Evolutionary conservation across 306 rosid genomes (phyloP).

Genomic region (Lotus japonicus): DNA sequence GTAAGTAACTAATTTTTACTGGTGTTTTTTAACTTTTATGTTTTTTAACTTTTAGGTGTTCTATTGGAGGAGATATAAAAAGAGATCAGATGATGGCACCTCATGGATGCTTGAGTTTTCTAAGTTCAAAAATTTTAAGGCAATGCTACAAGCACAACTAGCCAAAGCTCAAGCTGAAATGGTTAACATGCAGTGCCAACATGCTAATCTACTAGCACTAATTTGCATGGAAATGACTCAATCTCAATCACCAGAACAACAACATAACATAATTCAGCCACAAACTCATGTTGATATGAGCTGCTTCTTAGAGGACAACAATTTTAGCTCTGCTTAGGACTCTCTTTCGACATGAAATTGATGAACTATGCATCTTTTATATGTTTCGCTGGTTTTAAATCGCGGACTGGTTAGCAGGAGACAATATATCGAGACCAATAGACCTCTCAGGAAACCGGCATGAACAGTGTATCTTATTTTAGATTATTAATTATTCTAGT

Average conservation of each 20-base stretch:
- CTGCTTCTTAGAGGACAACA: slow-evolving; percentile 49
- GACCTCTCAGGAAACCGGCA: no score
- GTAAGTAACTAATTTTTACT: no score
- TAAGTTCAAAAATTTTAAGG: no score
- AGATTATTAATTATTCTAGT: slow-evolving; percentile 21
- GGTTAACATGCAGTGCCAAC: slow-evolving; percentile 67
- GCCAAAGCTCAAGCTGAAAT: slow-evolving; percentile 85
- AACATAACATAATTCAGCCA: slow-evolving; percentile 33
- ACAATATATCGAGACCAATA: no score
- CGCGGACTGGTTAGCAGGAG: no score
- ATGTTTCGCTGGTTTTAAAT: no score
- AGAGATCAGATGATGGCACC: no score
- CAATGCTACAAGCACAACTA: slow-evolving; percentile 73
- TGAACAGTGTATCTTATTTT: neutral
- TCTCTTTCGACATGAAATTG: slow-evolving; percentile 57
- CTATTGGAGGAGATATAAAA: no score
- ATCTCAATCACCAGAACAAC: slow-evolving; percentile 36
- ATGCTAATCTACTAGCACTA: slow-evolving; percentile 65
- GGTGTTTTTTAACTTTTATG: no score
- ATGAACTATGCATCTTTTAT: neutral
- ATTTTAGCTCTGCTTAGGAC: slow-evolving; percentile 56
- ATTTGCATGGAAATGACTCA: slow-evolving; percentile 79
- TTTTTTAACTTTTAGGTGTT: no score
- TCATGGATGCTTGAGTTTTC: no score
- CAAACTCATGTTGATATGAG: slow-evolving; percentile 38